phyloP scores from a whole-genome alignment of 2,329 filamentous ascomycete genomes.

The Claviceps sp. region DNA sequence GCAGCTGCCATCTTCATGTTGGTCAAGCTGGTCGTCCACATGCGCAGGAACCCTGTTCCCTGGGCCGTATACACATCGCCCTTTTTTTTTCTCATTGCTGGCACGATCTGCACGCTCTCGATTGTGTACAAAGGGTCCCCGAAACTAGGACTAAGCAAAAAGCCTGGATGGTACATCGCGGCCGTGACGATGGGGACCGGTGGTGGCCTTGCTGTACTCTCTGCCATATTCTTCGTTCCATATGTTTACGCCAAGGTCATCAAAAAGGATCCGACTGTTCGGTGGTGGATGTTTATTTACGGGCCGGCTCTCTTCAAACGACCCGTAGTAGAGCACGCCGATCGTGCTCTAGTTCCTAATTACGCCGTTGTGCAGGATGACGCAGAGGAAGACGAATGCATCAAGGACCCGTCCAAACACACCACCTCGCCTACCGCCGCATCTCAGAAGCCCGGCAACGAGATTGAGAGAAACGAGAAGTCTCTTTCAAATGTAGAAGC shows the following conservation, averaged over 20 bases:
- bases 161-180: slow-evolving; percentile 49
- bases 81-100: slow-evolving; percentile 65
- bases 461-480: slow-evolving; percentile 12
- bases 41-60: slow-evolving; percentile 55
- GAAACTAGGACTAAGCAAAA: slow-evolving; percentile 49
- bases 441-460: slow-evolving; percentile 15
- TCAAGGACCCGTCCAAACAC: slow-evolving; percentile 8
- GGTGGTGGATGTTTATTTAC: slow-evolving; percentile 46
- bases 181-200: slow-evolving; percentile 53
- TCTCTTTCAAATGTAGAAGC: slow-evolving; percentile 27
- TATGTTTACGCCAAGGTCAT: slow-evolving; percentile 53
- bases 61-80: slow-evolving; percentile 64
- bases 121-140: slow-evolving; percentile 75
- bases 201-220: slow-evolving; percentile 41
- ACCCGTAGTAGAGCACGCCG: slow-evolving; percentile 35
- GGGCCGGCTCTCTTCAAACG: slow-evolving; percentile 54
- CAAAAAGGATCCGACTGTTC: slow-evolving; percentile 51
- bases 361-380: slow-evolving; percentile 64
- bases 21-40: slow-evolving; percentile 50
- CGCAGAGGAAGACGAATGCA: slow-evolving; percentile 25
- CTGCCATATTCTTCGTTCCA: slow-evolving; percentile 60
- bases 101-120: slow-evolving; percentile 59
- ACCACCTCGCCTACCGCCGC: background rate
- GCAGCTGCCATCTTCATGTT: slow-evolving; percentile 55
- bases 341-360: slow-evolving; percentile 50